Evolutionary conservation across 495 filamentous ascomycete genomes (phyloP), one percentile per base, ranked within the genome.

Genomic region (Neurospora sp.): DNA sequence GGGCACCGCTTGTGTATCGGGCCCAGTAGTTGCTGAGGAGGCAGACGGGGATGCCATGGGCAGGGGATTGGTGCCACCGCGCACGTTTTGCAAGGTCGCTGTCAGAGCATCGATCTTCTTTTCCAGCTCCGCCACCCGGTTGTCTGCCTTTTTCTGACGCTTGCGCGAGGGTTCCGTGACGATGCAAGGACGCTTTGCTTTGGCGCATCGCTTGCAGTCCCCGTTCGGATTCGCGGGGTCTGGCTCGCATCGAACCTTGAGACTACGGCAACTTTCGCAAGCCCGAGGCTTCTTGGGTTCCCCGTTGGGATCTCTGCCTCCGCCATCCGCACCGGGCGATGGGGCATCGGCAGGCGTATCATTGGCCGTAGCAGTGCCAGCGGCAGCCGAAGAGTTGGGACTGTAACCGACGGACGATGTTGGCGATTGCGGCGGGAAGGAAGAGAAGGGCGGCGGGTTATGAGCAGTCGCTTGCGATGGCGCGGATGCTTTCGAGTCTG

Each of bases 81-180:
- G 85, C 73, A 81, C 85, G 1, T 90, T 89, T 40, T 92, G 88
- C 71, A 97, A 77, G 70, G 87, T 92, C 0, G 92, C 93, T 3
- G 92, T 97, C 80, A 97, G 79, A 12, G 90, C 92, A 83, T 97
- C 93, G 70, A 99, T 94, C 84, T 96, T 97, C 83, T 91, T 93
- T 83, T 99, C 96, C 54, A 99, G 85, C 82, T 98, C 95, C 16
- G 94, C 91, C 9, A 99, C 94, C 46, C 94, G 89, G 73, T 89
- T 94, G 79, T 97, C 96, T 38, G 92, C 93, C 85, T 97, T 98
- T 85, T 96, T 97, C 84, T 94, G 92, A 39, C 95, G 86, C 82
- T 97, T 98, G 16, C 94, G 86, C 14, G 89, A 93, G 1, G 94
- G 94, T 37, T 88, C 88, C 9, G 94, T 97, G 42, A 96, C 90